Conservation (phyloP, 352 stramenopile genomes). For the Peronospora destructor region DNA sequence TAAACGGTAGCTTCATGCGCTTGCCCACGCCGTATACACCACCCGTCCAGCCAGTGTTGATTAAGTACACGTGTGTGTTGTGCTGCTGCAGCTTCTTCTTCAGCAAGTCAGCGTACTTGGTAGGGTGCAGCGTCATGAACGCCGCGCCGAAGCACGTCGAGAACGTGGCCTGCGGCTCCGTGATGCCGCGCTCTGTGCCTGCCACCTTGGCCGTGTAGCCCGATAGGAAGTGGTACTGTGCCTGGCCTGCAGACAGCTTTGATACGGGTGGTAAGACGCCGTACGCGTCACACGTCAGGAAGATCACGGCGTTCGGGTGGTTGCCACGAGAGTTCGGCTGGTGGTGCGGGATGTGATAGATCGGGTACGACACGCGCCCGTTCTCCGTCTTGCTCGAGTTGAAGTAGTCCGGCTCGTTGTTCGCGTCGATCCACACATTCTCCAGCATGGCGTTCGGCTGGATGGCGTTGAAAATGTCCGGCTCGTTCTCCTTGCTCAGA, state of each 20-base stretch:
- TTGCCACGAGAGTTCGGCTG: constrained; percentile 79
- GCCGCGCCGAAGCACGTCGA: constrained; percentile 95
- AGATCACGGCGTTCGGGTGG: constrained; percentile 95
- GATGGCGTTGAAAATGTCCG: constrained; percentile 97
- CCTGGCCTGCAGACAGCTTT: constrained; percentile 90
- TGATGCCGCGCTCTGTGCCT: constrained; percentile 95
- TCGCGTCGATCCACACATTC: constrained; percentile 88
- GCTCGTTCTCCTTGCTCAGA: constrained; percentile 92
- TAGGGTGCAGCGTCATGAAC: constrained; percentile 96
- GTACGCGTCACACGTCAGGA: constrained; percentile 97
- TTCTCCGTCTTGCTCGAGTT: constrained; percentile 97
- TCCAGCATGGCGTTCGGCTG: constrained; percentile 93
- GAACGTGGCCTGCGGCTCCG: constrained; percentile 94
- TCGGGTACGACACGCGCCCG: constrained; percentile 96
- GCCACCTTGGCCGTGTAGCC: constrained; percentile 98
- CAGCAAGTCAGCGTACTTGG: constrained; percentile 94
- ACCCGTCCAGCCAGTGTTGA: constrained; percentile 97
- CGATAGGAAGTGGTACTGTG: constrained; percentile 98
- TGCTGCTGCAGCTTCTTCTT: constrained; percentile 94
- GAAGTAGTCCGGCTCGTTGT: constrained; percentile 90
- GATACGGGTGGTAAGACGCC: constrained; percentile 95
- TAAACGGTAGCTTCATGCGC: constrained; percentile 92
- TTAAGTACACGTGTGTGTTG: constrained; percentile 90
- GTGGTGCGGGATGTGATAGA: constrained; percentile 97
- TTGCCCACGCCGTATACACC: constrained; percentile 91